Evolutionary conservation across 2,329 filamentous ascomycete species (phyloP).

Genomic region (Claviceps arundinis): DNA sequence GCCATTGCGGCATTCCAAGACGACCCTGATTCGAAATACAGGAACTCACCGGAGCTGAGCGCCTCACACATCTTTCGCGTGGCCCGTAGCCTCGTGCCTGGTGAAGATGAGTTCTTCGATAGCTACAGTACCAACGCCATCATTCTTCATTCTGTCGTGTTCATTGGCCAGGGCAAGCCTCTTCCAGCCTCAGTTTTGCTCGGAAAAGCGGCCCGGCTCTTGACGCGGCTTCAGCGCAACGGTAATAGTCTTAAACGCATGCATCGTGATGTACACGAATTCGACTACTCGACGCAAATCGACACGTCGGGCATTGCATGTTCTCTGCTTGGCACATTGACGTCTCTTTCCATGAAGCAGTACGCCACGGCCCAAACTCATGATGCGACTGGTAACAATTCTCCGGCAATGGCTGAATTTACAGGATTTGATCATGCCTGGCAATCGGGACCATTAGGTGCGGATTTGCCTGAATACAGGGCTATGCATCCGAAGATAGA

Average conservation of each 20-base stretch:
- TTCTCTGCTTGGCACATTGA: slow-evolving; percentile 40
- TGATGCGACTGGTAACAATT: neutral
- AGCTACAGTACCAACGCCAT: slow-evolving; percentile 25
- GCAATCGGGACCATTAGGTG: neutral
- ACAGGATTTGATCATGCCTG: slow-evolving; percentile 3
- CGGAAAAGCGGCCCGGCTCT: slow-evolving; percentile 43
- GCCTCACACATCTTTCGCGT: slow-evolving; percentile 33
- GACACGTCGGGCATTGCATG: slow-evolving; percentile 34
- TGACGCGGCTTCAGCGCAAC: slow-evolving; percentile 17
- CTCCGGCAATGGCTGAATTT: neutral
- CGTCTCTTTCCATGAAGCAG: slow-evolving; percentile 1
- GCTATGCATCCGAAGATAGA: neutral
- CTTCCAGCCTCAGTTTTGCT: slow-evolving; percentile 50
- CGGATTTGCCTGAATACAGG: neutral
- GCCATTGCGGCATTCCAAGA: slow-evolving; percentile 45
- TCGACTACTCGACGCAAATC: slow-evolving; percentile 7
- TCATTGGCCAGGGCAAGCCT: slow-evolving; percentile 44
- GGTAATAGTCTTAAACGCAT: neutral
- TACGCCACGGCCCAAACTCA: neutral
- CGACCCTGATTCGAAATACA: slow-evolving; percentile 5
- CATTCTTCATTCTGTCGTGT: slow-evolving; percentile 47
- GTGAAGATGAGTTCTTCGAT: slow-evolving; percentile 33
- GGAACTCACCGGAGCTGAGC: neutral
- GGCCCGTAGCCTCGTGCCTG: slow-evolving; percentile 35
- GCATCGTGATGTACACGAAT: neutral